Percentiles rank a stretch among this genome's conserved stretches.
These are phyloP conservation scores for Colletotrichum zoysiae DNA, from an alignment of 2,329 filamentous ascomycete species.

Conservation along the genomic window DNA sequence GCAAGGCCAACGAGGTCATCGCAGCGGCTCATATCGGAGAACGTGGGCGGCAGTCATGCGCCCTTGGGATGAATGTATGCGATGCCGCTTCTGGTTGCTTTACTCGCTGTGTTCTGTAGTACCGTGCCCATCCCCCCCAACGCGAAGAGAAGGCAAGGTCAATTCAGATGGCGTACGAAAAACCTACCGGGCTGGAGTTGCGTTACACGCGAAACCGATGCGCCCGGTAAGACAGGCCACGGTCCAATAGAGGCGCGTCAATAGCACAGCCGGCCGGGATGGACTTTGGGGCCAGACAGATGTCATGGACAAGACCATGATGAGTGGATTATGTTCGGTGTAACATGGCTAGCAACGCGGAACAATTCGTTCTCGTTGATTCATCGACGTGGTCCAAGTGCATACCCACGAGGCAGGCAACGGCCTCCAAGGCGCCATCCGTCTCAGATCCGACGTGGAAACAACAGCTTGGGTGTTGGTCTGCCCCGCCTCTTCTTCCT, in stretches of 20 bases:
- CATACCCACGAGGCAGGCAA: background rate
- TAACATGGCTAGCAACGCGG: constrained; percentile 7
- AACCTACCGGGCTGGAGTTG: constrained; percentile 17
- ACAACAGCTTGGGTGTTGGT: constrained; percentile 3
- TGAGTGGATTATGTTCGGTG: constrained; percentile 5
- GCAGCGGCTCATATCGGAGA: background rate
- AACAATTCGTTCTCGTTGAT: constrained; percentile 13
- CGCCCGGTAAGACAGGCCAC: background rate
- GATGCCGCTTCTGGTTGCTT: background rate
- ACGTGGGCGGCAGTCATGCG: background rate
- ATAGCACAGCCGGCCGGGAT: background rate
- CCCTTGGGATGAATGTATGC: background rate
- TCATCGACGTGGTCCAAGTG: background rate
- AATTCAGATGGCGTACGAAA: background rate
- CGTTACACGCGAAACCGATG: constrained; percentile 30
- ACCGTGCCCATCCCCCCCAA: constrained; percentile 1
- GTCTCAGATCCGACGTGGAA: constrained; percentile 19
- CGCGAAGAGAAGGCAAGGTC: constrained; percentile 33
- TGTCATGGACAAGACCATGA: background rate
- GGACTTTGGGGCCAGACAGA: background rate
- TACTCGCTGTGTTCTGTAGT: constrained; percentile 15
- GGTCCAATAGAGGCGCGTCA: constrained; percentile 21
- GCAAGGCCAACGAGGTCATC: background rate
- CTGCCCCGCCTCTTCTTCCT: constrained; percentile 7
- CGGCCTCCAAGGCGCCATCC: constrained; percentile 12